Percentiles rank a stretch among this genome's conserved stretches.
Evolutionary conservation across 352 stramenopile species (phyloP).

Genomic region (Nothophytophthora sp.): DNA sequence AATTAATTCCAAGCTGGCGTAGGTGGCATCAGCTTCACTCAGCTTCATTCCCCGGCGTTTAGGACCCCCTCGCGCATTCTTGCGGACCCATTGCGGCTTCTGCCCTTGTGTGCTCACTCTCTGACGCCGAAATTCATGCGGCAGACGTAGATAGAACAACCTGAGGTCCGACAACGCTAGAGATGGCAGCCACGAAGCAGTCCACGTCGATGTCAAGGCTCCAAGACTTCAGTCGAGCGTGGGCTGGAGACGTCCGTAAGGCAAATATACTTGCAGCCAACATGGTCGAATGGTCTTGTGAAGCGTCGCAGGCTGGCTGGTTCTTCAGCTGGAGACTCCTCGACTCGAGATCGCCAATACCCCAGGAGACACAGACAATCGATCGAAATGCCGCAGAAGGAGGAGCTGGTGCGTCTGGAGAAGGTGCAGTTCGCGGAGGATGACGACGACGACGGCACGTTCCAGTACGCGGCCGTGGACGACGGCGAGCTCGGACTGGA

Average conservation of each 20-base stretch:
- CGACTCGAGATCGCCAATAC: background rate
- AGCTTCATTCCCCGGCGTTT: too few relatives aligned
- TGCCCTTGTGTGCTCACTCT: too few relatives aligned
- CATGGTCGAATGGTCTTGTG: background rate
- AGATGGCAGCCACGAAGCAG: too few relatives aligned
- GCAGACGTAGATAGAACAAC: too few relatives aligned
- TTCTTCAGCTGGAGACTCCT: too few relatives aligned
- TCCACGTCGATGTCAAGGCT: background rate
- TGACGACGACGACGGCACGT: constrained; percentile 82
- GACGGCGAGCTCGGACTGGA: constrained; percentile 46
- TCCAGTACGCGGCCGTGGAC: constrained; percentile 82
- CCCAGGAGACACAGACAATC: background rate
- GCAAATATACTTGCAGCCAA: background rate
- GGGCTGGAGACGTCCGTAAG: background rate
- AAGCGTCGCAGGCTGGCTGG: background rate
- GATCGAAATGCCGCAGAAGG: constrained; percentile 35
- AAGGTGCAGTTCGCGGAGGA: constrained; percentile 87
- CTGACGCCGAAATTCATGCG: too few relatives aligned
- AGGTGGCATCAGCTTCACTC: too few relatives aligned
- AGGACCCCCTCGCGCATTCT: too few relatives aligned
- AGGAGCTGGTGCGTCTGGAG: constrained; percentile 86
- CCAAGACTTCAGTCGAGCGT: background rate
- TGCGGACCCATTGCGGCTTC: too few relatives aligned
- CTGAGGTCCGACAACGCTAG: too few relatives aligned
- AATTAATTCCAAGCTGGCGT: too few relatives aligned